Conservation (phyloP, 345 rosid genomes). For the Hevea brasiliensis region DNA sequence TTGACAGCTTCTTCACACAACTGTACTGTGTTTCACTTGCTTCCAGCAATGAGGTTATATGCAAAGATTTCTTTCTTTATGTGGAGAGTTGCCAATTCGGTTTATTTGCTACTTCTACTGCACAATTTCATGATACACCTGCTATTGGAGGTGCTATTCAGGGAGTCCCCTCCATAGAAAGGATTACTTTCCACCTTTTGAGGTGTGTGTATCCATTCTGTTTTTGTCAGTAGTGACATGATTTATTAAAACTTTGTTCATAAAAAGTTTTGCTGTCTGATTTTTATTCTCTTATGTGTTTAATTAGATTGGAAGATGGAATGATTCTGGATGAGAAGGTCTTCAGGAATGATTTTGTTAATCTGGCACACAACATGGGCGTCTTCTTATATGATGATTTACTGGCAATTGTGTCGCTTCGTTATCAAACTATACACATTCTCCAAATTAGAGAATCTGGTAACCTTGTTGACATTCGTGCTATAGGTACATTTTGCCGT, state of each 20-base stretch:
- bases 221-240: not conserved
- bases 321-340: conserved; percentile 75
- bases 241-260: not conserved
- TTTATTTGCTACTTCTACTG: conserved; percentile 84
- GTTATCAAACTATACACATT: conserved; percentile 83
- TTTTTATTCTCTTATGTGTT: conserved; percentile 18
- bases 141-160: conserved; percentile 64
- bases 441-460: conserved; percentile 93
- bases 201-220: conserved; percentile 43
- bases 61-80: conserved; percentile 90
- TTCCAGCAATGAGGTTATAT: conserved; percentile 74
- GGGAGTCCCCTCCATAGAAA: conserved; percentile 84
- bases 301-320: conserved; percentile 80
- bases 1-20: conserved; percentile 86
- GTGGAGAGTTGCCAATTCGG: conserved; percentile 65
- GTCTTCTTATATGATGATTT: conserved; percentile 89
- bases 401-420: conserved; percentile 78
- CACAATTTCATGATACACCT: conserved; percentile 80
- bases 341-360: conserved; percentile 76
- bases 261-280: not conserved
- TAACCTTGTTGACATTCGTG: conserved; percentile 80
- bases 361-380: conserved; percentile 75
- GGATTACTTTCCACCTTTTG: conserved; percentile 74
- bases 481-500: conserved; percentile 76
- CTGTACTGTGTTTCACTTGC: conserved; percentile 72